A percentile compares a stretch with the other conserved stretches of the same genome.
Conservation (phyloP, 2,329 filamentous ascomycete species). For the Paraphoma sp. region DNA sequence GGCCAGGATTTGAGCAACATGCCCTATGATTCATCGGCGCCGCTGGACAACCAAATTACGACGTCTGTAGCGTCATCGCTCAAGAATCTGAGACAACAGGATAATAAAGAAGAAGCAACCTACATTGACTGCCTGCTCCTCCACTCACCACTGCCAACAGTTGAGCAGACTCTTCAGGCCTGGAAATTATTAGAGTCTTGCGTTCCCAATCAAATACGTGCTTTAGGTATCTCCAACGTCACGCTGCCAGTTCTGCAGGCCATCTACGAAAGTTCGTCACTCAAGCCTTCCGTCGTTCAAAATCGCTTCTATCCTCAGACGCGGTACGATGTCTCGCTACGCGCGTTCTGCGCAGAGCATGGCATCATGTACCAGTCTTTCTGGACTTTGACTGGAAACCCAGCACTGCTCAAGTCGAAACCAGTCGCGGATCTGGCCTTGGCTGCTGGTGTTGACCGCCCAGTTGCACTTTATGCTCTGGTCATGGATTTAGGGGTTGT, state of each 20-base stretch:
- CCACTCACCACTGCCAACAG: slow-evolving; percentile 61
- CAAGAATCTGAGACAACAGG: slow-evolving; percentile 58
- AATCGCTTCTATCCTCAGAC: slow-evolving; percentile 73
- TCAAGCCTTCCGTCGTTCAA: slow-evolving; percentile 72
- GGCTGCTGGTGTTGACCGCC: slow-evolving; percentile 48
- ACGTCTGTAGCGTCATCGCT: slow-evolving; percentile 73
- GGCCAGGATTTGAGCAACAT: slow-evolving; percentile 67
- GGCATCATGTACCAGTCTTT: slow-evolving; percentile 65
- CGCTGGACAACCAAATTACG: slow-evolving; percentile 69
- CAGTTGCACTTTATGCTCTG: slow-evolving; percentile 63
- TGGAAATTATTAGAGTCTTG: slow-evolving; percentile 72
- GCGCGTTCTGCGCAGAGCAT: slow-evolving; percentile 61
- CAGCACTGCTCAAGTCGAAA: slow-evolving; percentile 54
- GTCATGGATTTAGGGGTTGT: slow-evolving; percentile 60
- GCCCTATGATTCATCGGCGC: slow-evolving; percentile 67
- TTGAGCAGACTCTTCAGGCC: slow-evolving; percentile 64
- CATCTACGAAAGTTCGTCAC: slow-evolving; percentile 55
- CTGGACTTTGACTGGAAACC: slow-evolving; percentile 68
- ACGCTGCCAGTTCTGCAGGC: slow-evolving; percentile 62
- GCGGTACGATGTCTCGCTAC: slow-evolving; percentile 65
- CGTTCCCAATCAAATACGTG: slow-evolving; percentile 68
- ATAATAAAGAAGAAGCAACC: slow-evolving; percentile 44
- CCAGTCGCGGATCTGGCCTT: slow-evolving; percentile 60
- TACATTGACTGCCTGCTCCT: slow-evolving; percentile 67
- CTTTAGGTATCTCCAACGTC: slow-evolving; percentile 80